Percentiles rank a stretch among this genome's conserved stretches.
phyloP scores from a whole-genome alignment of 352 stramenopile species.

The Globisporangium nunn region DNA sequence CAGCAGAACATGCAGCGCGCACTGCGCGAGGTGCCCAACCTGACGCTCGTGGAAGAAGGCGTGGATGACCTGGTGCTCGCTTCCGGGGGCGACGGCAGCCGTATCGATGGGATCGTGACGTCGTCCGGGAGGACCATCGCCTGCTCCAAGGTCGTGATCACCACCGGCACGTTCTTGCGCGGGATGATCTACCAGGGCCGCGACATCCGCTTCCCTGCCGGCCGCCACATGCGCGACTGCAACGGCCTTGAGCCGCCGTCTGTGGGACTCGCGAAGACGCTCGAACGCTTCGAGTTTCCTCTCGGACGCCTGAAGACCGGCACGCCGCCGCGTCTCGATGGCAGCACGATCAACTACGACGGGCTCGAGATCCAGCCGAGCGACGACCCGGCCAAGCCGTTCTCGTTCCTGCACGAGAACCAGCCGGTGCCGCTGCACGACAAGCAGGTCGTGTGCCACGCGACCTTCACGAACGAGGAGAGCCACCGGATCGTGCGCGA shows the following conservation, averaged over 20 bases:
- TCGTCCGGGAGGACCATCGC: conserved; percentile 44
- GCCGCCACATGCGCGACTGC: conserved; percentile 86
- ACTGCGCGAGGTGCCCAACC: conserved; percentile 71
- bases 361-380: conserved; percentile 88
- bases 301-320: conserved; percentile 95
- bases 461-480: conserved; percentile 95
- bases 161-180: conserved; percentile 96
- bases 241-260: conserved; percentile 91
- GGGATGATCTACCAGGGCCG: conserved; percentile 94
- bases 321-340: conserved; percentile 95
- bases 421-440: conserved; percentile 57
- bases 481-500: conserved; percentile 94
- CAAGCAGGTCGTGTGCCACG: conserved; percentile 89
- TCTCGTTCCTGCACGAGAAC: conserved; percentile 93
- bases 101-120: conserved; percentile 60
- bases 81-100: conserved; percentile 13
- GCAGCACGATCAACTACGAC: conserved; percentile 94
- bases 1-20: conserved; percentile 90
- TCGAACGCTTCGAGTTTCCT: conserved; percentile 90
- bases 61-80: conserved; percentile 93
- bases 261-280: conserved; percentile 90
- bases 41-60: conserved; percentile 91
- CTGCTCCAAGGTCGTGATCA: conserved; percentile 90
- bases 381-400: conserved; percentile 87
- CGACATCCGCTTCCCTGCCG: conserved; percentile 88